Conservation (phyloP, 148 eudicot genomes). For the Fagopyrum esculentum region DNA sequence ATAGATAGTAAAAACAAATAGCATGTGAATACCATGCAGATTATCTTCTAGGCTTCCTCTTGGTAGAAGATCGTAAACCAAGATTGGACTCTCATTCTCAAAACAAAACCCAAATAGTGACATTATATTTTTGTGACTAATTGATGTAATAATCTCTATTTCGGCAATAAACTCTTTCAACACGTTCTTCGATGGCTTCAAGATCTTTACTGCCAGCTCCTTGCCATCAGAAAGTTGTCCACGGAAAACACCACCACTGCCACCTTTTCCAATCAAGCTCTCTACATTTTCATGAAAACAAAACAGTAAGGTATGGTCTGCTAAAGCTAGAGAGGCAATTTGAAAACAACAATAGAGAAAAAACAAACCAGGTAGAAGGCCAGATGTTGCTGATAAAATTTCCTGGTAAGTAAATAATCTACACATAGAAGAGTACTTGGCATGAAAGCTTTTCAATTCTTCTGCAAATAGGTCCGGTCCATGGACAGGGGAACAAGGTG, state of each 20-base stretch:
- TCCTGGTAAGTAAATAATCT: conserved; percentile 63
- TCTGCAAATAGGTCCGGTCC: conserved; percentile 30
- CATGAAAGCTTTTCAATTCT: conserved; percentile 57
- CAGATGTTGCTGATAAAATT: conserved; percentile 55
- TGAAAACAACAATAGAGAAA: conserved; percentile 4
- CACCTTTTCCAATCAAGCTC: conserved; percentile 77
- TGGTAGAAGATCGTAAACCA: conserved; percentile 56
- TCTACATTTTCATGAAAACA: conserved; percentile 27
- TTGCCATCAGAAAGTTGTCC: conserved; percentile 73
- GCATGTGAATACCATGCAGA: conserved; percentile 26
- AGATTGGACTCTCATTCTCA: conserved; percentile 52
- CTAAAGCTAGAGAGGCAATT: background rate
- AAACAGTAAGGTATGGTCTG: background rate
- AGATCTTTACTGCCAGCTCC: conserved; percentile 77
- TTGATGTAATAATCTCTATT: conserved; percentile 65
- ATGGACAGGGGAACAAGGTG: conserved; percentile 36
- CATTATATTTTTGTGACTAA: conserved; percentile 71
- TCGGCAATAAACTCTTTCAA: conserved; percentile 62
- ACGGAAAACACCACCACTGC: conserved; percentile 68
- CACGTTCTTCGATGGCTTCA: conserved; percentile 63
- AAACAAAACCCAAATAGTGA: conserved; percentile 66
- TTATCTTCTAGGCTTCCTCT: too few relatives aligned
- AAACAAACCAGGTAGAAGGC: conserved; percentile 54
- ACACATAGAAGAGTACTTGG: conserved; percentile 62
- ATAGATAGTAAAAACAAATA: background rate